Base-by-base conservation (phyloP, 345 rosid species). In the Rhodamnia rubescens region DNA sequence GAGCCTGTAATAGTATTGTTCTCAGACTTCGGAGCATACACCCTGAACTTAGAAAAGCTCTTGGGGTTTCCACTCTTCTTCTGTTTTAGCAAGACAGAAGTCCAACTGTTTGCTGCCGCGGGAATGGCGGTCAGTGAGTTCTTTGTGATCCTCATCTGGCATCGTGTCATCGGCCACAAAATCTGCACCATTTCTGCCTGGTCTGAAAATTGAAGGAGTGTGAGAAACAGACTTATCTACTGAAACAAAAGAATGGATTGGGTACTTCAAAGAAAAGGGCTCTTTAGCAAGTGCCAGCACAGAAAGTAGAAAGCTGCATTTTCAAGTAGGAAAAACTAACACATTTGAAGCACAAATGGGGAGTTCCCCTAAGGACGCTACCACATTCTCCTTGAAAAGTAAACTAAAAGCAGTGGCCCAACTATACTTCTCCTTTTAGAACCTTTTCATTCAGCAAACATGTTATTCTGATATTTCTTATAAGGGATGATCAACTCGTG, bases 171-270 rank as follows among this genome's bases (percentile, higher is more conserved):
- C 78, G 96, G 96, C 87, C 96, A 94, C 87, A 95, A 88, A 87
- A 97, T 90, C 90, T 93, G 96, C 15, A 95, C 95, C 99, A 95
- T 97, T 89, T 89, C 88, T 88, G 53, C 89, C 90, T 86, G 82
- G 90, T 89, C 84, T 83, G 75, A 93, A 89, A 83, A 59, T 74
- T 83, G 83, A 32, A 52, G 24, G 40, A 49, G n/a, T 1, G n/a
- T 55, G n/a, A 9, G 6, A 8, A 55, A 55, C 4, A 22, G 11
- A 20, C 11, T 8, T 55, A 55, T 8, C 26, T 55, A 21, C 5
- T 55, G 26, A 55, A 51, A 51, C 53, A 51, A 52, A 52, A 52
- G 53, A 52, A 13, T 52, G 53, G 53, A 52, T 6, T 52, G 7
- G 64, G 64, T 26, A 57, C 64, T 24, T 57, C 29, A 26, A 26